These are phyloP conservation scores for Colletotrichum tropicale DNA, from an alignment of 2,329 filamentous ascomycete species.

Conservation along the genomic window DNA sequence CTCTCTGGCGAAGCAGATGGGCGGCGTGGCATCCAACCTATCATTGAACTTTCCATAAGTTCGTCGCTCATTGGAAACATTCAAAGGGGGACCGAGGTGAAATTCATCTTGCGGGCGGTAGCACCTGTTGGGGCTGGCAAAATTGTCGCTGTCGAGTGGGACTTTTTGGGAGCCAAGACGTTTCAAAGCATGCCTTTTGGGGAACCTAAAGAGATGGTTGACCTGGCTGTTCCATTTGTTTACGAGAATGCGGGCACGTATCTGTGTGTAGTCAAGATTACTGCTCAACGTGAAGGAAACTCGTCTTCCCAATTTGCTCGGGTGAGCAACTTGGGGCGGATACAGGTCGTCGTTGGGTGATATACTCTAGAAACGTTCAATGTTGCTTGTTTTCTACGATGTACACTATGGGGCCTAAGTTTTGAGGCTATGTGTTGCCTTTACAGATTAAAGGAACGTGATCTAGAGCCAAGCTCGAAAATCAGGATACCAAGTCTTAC, in stretches of 20 bases:
- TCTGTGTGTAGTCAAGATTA: neutral
- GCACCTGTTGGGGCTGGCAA: slow-evolving; percentile 9
- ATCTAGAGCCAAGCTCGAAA: neutral
- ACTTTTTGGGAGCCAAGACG: neutral
- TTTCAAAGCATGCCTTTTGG: neutral
- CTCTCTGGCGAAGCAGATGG: neutral
- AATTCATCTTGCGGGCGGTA: neutral
- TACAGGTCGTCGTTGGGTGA: neutral
- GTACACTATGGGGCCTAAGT: neutral
- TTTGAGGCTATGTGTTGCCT: accelerated
- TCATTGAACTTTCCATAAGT: neutral
- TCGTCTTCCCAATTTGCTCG: neutral
- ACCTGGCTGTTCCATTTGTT: neutral
- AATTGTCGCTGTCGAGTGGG: slow-evolving; percentile 21
- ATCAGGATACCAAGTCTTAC: neutral
- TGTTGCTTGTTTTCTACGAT: neutral
- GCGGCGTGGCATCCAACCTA: slow-evolving; percentile 23
- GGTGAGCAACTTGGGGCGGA: neutral
- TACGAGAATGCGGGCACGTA: neutral
- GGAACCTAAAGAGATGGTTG: neutral
- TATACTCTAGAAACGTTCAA: neutral
- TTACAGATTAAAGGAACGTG: neutral
- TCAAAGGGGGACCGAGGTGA: neutral
- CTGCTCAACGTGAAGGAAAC: neutral
- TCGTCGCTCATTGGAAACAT: neutral